Base-by-base conservation (phyloP, 2,329 filamentous ascomycete genomes). In the Leptosphaerulina australis region DNA sequence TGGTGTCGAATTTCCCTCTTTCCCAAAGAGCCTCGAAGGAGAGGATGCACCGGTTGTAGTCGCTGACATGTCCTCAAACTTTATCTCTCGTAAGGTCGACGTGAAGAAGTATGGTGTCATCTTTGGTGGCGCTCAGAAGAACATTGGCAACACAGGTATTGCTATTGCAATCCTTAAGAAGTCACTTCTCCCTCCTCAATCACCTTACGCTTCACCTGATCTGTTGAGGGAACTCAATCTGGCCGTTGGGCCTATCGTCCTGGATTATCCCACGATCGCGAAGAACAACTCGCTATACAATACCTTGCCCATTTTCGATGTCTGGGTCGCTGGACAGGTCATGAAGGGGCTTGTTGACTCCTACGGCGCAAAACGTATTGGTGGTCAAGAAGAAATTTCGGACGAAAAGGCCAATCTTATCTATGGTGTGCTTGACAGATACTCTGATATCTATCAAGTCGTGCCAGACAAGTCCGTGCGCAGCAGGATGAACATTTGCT, bases 241-340 rank as follows among this genome's bases (percentile, higher is more conserved):
- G n/a, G 85, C 89, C 1, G 83, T 94, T 30, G 85, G 87, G 0
- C 91, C 93, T 2, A 83, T 90, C 14, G 83, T 97, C 33, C 78
- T 97, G 37, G 84, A 90, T 58, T 97, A 93, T 68, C 87, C 91
- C 55, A 91, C 84, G 0, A 88, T 94, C 59, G 87, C 89, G 30
- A 95, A 95, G 80, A 95, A 95, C 77, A 94, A 96, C 77, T 94
- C 88, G 62, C 81, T 97, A 21, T 97, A 97, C 79, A 97, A 97
- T 76, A 97, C 93, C 0, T 78, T 97, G 9, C 92, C 90, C 66
- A 96, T 97, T 66, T 96, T 97, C 66, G 92, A 93, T 71, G 88
- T 97, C 28, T 97, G 88, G 77, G 84, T 97, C 44, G 90, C 90
- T 12, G 91, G 91, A n/a, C 85, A 90, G 70, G 92, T 97, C 41